Evolutionary conservation across 257 asterid genomes (phyloP).

Genomic region (Solanum peruvianum): DNA sequence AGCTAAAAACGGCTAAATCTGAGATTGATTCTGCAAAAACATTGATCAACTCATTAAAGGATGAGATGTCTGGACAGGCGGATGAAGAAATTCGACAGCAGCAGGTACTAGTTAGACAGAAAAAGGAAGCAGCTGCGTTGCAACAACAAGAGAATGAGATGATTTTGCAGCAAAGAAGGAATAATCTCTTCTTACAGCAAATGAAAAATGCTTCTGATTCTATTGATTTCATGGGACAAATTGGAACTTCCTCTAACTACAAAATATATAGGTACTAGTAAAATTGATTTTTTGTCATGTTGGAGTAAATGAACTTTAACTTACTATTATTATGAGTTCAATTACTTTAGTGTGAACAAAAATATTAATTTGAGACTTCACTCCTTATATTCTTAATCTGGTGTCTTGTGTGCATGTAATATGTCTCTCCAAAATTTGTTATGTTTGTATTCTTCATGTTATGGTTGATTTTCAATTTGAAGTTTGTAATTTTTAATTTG

Average conservation of each 20-base stretch:
- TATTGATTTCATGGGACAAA: not conserved
- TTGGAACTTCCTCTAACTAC: not conserved
- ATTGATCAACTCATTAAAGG: not conserved
- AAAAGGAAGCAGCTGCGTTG: not conserved
- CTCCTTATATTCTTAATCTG: not conserved
- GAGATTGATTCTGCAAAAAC: not conserved
- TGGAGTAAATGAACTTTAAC: not conserved
- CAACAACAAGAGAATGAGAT: not conserved
- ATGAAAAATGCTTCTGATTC: not conserved
- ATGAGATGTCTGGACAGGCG: not conserved
- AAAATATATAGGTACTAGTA: not conserved
- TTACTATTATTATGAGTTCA: not conserved
- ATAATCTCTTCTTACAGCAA: not conserved
- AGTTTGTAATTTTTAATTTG: not conserved
- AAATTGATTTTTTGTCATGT: not conserved
- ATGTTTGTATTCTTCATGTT: not conserved
- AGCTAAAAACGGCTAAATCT: not conserved
- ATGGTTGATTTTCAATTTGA: not conserved
- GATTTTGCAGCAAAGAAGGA: not conserved
- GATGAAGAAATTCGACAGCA: not conserved
- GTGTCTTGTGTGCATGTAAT: not conserved
- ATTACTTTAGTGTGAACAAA: not conserved
- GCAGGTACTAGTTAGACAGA: not conserved
- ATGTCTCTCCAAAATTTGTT: not conserved
- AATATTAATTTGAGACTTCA: not conserved